Base-by-base conservation (phyloP, 805 yeast species). In the Zygosaccharomyces pseudorouxii region DNA sequence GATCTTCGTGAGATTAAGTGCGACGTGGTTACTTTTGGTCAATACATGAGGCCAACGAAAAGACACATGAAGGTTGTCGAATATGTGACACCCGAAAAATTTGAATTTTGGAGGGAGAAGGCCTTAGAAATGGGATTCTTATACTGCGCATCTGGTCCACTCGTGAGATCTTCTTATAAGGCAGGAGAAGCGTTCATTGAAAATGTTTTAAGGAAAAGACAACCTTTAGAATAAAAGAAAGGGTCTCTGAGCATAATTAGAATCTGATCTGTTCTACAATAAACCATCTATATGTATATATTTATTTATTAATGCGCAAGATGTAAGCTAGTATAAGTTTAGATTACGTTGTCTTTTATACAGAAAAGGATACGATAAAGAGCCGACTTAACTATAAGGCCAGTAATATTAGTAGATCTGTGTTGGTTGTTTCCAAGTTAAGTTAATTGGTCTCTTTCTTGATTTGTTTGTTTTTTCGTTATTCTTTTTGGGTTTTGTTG, bases 171-270 rank as follows among this genome's bases (percentile, higher is more conserved):
- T 1, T 86, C 96, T 2, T 93, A 93, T 71, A 93, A 93, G 69
- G 99, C 99, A 23, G 99, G 99, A 51, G 99, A 93, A 69, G 87
- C 95, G 2, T 93, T 89, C 61, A 90, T 93, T 60, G 98, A 93
- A 68, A 93, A 93, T 63, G 93, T 93, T 27, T 74, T 92, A 50
- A 83, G 82, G 62, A 85, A 86, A 70, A 81, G 93, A 68, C 73
- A 62, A 28, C 39, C 44, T 10, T 8, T 18, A 18, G 44, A 40
- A 11, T 35, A 41, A 28, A 14, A 40, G 19, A n/a, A 22, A 25
- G 42, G n/a, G 9, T 25, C 25, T 7, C 18, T 41, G 19, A 30
- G 12, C 19, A 10, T 19, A 41, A 23, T 29, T 19, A 41, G 36
- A 28, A 29, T 41, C 9, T 40, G 20, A 12, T 41, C 11, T 14